Evolutionary conservation across 192 early-diverging fungal species (phyloP), one percentile per base, ranked within the genome.

Genomic region (Glomus cerebriforme): DNA sequence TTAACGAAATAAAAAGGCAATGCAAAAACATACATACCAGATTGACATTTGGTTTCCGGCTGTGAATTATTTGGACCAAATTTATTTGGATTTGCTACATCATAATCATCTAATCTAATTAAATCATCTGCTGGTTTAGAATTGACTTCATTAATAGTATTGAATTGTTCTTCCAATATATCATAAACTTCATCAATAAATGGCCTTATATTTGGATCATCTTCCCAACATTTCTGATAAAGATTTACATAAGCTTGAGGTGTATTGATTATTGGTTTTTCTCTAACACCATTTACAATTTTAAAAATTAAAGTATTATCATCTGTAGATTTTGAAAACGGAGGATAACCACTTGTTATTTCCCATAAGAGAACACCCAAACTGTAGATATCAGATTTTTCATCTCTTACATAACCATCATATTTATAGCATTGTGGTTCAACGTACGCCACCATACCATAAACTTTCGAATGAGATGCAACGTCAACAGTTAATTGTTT

Each of bases 331-430:
- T 34, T 71, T 26, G 72, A 34, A 43, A 82, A 85, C 1, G 84
- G 80, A 26, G 65, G 45, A 72, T 74, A 74, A 19, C 84, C 81
- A 15, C 80, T 80, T 12, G 84, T 81, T 47, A 85, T 34, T 60
- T 85, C 84, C 84, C 84, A 85, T 29, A 85, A 76, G n/a, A 85
- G 45, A n/a, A 85, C 84, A 10, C 84, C 84, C 0, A 85, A 47
- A 15, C 81, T 83, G 39, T 85, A 85, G 47, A 85, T 81, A 45
- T 85, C 84, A 29, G 81, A 85, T 19, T 69, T 62, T 8, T 80
- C 76, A 77, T 85, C 82, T 58, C 12, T 29, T 0, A 24, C 15
- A 29, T 32, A 60, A 12, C 35, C 43, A 7, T 1, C 5, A 31
- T 67, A 9, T 45, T 26, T 12, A 26, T 43, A 27, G 22, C 19